Base-by-base conservation (phyloP, 805 yeast species). In the Yarrowia bubula region DNA sequence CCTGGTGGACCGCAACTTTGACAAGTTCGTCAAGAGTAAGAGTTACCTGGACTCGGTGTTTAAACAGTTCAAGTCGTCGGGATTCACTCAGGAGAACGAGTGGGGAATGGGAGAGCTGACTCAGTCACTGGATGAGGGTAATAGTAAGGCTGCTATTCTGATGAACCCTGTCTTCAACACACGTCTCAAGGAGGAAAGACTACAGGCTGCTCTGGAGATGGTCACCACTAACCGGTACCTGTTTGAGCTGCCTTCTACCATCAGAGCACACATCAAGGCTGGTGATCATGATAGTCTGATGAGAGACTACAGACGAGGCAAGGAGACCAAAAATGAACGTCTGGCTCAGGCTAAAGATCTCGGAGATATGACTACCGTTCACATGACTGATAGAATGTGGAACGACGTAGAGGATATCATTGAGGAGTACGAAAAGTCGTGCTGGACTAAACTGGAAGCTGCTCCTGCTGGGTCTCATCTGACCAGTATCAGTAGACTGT, bases 11-110 rank as follows among this genome's bases (percentile, higher is more conserved):
- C 75, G 79, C 13, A 89, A 88, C 71, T 87, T 85, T 69, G 82
- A 84, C 64, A 80, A 81, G 69, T 88, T 87, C 68, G 89, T 89
- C 37, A 82, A 82, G 67, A 80, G 86, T 32, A 89, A 89, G 70
- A 83, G 87, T 28, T 78, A 84, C 3, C 75, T 89, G 41, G 92
- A 88, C 71, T 80, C 80, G 32, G 85, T 87, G 4, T 82, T 85
- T 67, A 77, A 74, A 18, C 86, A 84, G 68, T 84, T 87, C 69
- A 76, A 79, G 35, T 70, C 71, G n/a, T 71, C 77, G 15, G 80
- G 80, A 10, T 70, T 75, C 55, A 70, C 69, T 38, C 69, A 67
- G 17, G 66, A 68, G 6, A 67, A 75, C 18, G 74, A 72, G 6
- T 73, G 74, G 69, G 77, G 77, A 14, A 73, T 77, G 46, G 70